These are phyloP conservation scores for Phoenix roebelenii DNA, from an alignment of 176 grass and related monocot genomes.

Conservation along the genomic window DNA sequence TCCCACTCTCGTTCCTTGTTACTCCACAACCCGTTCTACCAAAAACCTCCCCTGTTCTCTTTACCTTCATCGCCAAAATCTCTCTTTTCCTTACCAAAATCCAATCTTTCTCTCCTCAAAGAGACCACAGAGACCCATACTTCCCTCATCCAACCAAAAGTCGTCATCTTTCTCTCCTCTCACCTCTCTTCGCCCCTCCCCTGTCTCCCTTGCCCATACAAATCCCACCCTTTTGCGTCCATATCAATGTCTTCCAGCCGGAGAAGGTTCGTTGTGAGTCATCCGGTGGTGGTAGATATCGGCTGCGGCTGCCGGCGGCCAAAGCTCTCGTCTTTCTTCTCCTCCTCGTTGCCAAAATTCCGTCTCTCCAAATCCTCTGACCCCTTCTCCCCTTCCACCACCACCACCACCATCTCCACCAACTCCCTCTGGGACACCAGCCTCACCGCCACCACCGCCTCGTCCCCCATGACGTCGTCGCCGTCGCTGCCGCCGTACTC, in stretches of 20 bases:
- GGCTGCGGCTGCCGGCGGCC: slow-evolving; percentile 26
- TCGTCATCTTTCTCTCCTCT: too few relatives aligned
- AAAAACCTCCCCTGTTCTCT: too few relatives aligned
- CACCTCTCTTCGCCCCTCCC: too few relatives aligned
- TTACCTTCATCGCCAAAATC: too few relatives aligned
- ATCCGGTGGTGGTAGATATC: slow-evolving; percentile 31
- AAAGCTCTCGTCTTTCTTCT: slow-evolving; percentile 18
- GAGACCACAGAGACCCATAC: too few relatives aligned
- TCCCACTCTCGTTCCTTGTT: too few relatives aligned
- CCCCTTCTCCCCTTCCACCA: slow-evolving; percentile 2
- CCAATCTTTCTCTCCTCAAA: too few relatives aligned
- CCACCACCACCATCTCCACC: slow-evolving; percentile 3
- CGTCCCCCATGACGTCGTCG: slow-evolving; percentile 8
- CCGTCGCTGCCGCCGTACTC: background rate
- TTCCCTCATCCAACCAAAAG: too few relatives aligned
- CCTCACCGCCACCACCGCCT: slow-evolving; percentile 6
- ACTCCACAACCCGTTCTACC: too few relatives aligned
- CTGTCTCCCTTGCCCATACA: background rate
- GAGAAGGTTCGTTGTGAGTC: slow-evolving; percentile 26
- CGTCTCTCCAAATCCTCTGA: slow-evolving; percentile 2
- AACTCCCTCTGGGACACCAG: background rate
- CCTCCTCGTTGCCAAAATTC: slow-evolving; percentile 7
- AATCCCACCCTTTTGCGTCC: background rate
- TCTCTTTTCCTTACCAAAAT: too few relatives aligned
- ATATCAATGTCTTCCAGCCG: slow-evolving; percentile 12